Evolutionary conservation across 495 filamentous ascomycete genomes (phyloP).

Genomic region (Mytilinidion resinicola): DNA sequence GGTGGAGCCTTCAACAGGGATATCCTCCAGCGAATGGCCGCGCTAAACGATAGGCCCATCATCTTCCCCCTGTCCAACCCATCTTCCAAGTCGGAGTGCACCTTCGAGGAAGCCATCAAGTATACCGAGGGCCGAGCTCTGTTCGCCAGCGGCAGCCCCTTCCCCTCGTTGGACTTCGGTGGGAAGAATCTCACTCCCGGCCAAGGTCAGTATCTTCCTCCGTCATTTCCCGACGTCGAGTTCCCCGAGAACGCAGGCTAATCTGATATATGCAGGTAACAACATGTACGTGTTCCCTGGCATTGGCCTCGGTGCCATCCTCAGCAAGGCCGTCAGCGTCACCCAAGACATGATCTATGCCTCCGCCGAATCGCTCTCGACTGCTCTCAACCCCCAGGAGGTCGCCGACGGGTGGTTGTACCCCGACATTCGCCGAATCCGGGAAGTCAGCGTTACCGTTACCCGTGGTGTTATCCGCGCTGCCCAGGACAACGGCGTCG

Average conservation of each 20-base stretch:
- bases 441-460: constrained; percentile 82
- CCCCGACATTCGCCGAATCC: constrained; percentile 85
- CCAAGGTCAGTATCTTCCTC: constrained; percentile 52
- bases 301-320: constrained; percentile 89
- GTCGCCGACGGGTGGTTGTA: constrained; percentile 78
- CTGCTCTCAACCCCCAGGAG: constrained; percentile 73
- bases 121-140: constrained; percentile 85
- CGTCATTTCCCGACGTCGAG: constrained; percentile 1
- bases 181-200: constrained; percentile 75
- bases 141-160: constrained; percentile 93
- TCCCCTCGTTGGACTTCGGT: constrained; percentile 62
- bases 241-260: constrained; percentile 2
- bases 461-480: constrained; percentile 89
- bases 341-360: constrained; percentile 96
- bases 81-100: constrained; percentile 92
- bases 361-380: constrained; percentile 73
- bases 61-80: constrained; percentile 95
- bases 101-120: constrained; percentile 81
- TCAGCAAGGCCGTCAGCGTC: constrained; percentile 78
- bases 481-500: constrained; percentile 73
- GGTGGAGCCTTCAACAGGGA: constrained; percentile 89
- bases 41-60: constrained; percentile 74
- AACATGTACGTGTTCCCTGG: constrained; percentile 98
- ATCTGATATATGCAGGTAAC: constrained; percentile 41
- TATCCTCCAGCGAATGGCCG: constrained; percentile 76